Conservation (phyloP, 352 stramenopile species). For the Aphanomyces stellatus region DNA sequence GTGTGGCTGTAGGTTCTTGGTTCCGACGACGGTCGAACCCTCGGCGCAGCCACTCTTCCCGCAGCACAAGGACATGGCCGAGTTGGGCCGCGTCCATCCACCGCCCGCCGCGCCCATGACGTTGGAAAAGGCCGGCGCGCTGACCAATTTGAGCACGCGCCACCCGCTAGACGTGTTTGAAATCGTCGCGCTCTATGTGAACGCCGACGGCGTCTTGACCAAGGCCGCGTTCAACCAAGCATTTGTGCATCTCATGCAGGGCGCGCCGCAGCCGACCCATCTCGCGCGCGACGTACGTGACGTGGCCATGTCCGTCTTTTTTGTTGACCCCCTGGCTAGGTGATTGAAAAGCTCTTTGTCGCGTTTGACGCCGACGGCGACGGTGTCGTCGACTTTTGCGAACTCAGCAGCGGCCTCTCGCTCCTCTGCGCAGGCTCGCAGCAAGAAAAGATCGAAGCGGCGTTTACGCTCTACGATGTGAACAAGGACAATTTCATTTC, state of each 20-base stretch:
- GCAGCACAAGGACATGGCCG: background rate
- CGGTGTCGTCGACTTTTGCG: constrained; percentile 78
- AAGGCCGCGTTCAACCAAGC: constrained; percentile 55
- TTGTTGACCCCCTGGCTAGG: background rate
- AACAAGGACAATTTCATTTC: constrained; percentile 82
- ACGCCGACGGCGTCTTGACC: constrained; percentile 69
- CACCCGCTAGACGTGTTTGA: constrained; percentile 70
- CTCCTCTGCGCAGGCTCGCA: constrained; percentile 71
- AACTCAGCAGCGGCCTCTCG: constrained; percentile 75
- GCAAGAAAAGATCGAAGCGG: constrained; percentile 69
- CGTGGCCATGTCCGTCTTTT: constrained; percentile 14
- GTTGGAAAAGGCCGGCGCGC: constrained; percentile 46
- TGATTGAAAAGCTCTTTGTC: constrained; percentile 47
- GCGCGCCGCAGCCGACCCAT: constrained; percentile 21
- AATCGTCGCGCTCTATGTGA: constrained; percentile 69
- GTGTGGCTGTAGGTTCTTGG: background rate
- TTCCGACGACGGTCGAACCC: background rate
- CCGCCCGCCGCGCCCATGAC: background rate
- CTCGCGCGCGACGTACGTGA: constrained; percentile 23
- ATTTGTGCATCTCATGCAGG: constrained; percentile 49
- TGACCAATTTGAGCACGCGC: constrained; percentile 46
- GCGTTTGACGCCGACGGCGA: constrained; percentile 70
- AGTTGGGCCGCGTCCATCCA: background rate
- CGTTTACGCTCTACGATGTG: constrained; percentile 83
- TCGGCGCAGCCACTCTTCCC: constrained; percentile 9